A percentile compares a stretch with the other conserved stretches of the same genome.
phyloP scores from a whole-genome alignment of 116 monocot species.

The Posidonia oceanica region DNA sequence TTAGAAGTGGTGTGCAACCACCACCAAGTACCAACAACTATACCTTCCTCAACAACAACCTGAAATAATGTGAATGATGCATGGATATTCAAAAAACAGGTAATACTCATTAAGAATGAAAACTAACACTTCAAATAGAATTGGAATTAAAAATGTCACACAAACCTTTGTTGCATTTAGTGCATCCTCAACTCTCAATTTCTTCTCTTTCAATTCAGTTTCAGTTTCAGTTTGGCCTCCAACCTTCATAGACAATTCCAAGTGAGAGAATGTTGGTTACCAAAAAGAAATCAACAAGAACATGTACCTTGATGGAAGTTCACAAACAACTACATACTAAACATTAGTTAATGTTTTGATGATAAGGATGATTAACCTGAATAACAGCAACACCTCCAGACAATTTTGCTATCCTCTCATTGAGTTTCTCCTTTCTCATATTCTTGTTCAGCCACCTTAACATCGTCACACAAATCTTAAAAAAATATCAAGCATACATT shows the following conservation, averaged over 20 bases:
- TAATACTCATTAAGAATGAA: not conserved
- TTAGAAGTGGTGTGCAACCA: no score
- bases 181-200: constrained; percentile 88
- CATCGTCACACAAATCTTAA: no score
- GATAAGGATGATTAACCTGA: constrained; percentile 28
- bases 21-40: constrained; percentile 65
- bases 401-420: constrained; percentile 88
- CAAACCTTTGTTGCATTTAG: constrained; percentile 82
- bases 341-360: no score
- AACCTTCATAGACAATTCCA: constrained; percentile 24
- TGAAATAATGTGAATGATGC: constrained; percentile 7
- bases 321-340: no score
- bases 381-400: constrained; percentile 96
- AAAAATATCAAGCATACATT: no score
- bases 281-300: not conserved
- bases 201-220: constrained; percentile 82
- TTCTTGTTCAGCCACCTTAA: constrained; percentile 5
- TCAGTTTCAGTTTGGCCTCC: constrained; percentile 77
- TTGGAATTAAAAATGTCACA: not conserved
- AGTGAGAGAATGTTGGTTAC: no score
- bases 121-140: no score
- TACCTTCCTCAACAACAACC: constrained; percentile 87
- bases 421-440: constrained; percentile 87
- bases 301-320: no score
- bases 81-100: not conserved